phyloP scores from a whole-genome alignment of 257 asterid species.

The Nicotiana benthamiana region DNA sequence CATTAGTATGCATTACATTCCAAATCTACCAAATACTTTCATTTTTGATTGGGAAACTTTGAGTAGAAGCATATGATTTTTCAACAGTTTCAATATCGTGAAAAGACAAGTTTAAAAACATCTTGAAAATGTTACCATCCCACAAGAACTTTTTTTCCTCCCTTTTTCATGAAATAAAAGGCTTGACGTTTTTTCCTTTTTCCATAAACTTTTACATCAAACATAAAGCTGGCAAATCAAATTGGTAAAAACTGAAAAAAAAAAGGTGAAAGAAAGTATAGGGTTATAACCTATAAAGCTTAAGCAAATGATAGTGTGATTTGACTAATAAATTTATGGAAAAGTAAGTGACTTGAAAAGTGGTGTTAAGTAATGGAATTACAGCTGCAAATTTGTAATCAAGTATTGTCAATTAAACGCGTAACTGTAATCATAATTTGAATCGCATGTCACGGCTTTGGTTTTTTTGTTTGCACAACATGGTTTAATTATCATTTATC shows the following conservation, averaged over 20 bases:
- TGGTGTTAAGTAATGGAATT: neutral
- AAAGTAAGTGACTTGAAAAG: conserved; percentile 1
- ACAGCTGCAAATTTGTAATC: conserved; percentile 11
- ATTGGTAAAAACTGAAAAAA: neutral
- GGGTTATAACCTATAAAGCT: neutral
- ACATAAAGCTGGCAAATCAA: neutral
- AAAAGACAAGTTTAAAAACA: neutral
- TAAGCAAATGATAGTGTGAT: conserved; percentile 4
- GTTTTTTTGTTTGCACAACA: too few relatives aligned
- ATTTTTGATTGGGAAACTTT: neutral
- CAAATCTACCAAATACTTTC: neutral
- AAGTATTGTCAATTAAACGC: conserved; percentile 8
- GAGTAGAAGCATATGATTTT: neutral
- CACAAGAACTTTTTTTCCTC: neutral
- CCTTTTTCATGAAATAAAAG: neutral
- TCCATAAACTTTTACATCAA: neutral
- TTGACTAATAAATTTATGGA: neutral
- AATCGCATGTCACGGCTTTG: conserved; percentile 23
- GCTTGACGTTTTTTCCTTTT: neutral
- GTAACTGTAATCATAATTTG: conserved; percentile 6
- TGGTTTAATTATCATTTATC: too few relatives aligned
- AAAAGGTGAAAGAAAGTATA: conserved; percentile 1
- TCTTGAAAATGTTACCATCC: neutral
- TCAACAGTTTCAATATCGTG: neutral
- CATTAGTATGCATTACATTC: neutral